phyloP scores from a whole-genome alignment of 352 stramenopile genomes.

The Phytophthora parvispora region DNA sequence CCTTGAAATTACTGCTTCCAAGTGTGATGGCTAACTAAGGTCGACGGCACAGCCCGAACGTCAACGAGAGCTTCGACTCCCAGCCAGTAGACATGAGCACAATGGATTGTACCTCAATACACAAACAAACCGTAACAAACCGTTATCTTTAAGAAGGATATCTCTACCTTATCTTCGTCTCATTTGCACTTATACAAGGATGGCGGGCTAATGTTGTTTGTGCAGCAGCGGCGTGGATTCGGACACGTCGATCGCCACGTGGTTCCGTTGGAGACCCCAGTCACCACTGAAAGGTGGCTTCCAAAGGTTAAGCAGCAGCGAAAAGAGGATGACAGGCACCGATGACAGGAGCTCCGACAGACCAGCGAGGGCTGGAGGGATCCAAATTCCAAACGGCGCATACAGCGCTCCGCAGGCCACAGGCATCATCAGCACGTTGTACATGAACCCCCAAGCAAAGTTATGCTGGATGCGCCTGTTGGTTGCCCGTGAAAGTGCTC shows the following conservation, averaged over 20 bases:
- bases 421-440: conserved; percentile 84
- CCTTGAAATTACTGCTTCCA: too few species aligned
- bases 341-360: conserved; percentile 81
- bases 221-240: conserved; percentile 54
- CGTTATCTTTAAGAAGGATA: conserved; percentile 17
- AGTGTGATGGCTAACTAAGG: too few species aligned
- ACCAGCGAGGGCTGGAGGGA: conserved; percentile 76
- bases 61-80: too few species aligned
- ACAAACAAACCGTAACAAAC: conserved; percentile 20
- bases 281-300: conserved; percentile 49
- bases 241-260: conserved; percentile 50
- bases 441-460: conserved; percentile 79
- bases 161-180: conserved; percentile 21
- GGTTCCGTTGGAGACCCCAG: conserved; percentile 19
- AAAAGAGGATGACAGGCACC: conserved; percentile 86
- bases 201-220: conserved; percentile 17
- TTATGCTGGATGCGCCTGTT: conserved; percentile 84
- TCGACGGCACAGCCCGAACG: too few species aligned
- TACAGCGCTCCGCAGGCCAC: conserved; percentile 80
- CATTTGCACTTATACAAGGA: background rate
- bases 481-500: conserved; percentile 65
- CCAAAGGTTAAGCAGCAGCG: conserved; percentile 77
- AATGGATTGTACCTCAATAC: background rate
- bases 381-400: conserved; percentile 58
- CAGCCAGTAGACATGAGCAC: background rate